Evolutionary conservation across 2,329 filamentous ascomycete genomes (phyloP), one percentile per base, ranked within the genome.

Genomic region (Ophiostoma angusticollis): DNA sequence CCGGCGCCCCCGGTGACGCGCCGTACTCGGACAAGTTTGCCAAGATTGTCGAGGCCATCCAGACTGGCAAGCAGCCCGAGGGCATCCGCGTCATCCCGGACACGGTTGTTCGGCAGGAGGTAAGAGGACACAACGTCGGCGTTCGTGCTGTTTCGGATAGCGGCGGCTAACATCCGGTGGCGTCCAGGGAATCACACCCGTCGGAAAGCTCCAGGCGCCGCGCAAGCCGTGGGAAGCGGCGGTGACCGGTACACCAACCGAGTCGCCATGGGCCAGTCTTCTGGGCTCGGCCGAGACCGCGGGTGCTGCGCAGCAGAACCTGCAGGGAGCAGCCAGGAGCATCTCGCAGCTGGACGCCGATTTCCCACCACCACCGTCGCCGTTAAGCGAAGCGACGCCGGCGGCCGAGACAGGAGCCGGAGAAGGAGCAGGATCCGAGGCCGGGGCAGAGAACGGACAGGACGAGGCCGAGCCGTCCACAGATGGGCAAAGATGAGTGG

Each of bases 61-160:
- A 84, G 18, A 78, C 76, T 21, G 85, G 85, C 38, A 77, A 84
- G 50, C 79, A 83, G 0, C 80, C 95, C 31, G 85, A 86, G 1
- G 87, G 87, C 1, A 93, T 95, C 52, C 78, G 78, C 49, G 75
- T 93, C 46, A 89, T 95, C 38, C 85, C 87, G 5, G 74, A 84
- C 48, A 91, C 80, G 0, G 65, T 94, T 5, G 65, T 87, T 16
- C 68, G 76, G 39, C 80, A 80, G 5, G 72, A 84, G 44, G 79
- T 81, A 44, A 71, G 67, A n/a, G n/a, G n/a, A n/a, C n/a, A n/a
- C n/a, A n/a, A n/a, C n/a, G n/a, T n/a, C n/a, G n/a, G n/a, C n/a
- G n/a, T n/a, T n/a, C n/a, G n/a, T n/a, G n/a, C n/a, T n/a, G n/a
- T n/a, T n/a, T n/a, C n/a, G n/a, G n/a, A n/a, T n/a, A n/a, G n/a